Evolutionary conservation across 2,329 filamentous ascomycete species (phyloP), one percentile per base, ranked within the genome.

Genomic region (Penicillium thymicola): DNA sequence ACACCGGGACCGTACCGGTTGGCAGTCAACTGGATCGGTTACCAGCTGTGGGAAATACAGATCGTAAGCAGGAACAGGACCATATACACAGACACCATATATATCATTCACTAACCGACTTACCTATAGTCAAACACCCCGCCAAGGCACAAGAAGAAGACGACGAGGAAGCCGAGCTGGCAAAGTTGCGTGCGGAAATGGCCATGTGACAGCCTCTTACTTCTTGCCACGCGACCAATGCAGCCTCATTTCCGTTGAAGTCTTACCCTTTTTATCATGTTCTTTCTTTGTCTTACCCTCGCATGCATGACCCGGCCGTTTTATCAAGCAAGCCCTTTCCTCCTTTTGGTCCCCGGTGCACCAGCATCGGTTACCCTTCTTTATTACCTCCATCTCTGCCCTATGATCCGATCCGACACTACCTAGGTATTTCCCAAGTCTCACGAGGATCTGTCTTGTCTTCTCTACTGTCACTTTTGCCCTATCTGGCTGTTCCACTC

Each of bases 111-210:
- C 55, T 57, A 59, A 59, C 64, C 3, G 37, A 16, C 21, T 9
- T 11, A 7, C 14, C 45, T 55, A 55, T 58, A 79, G 76, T 76
- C 65, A 77, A 75, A 72, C 75, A 76, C 60, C 79, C 79, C 68
- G 67, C 76, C 59, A 72, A 78, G 75, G 78, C 65, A 70, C 72
- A 59, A 73, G 86, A 89, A 71, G 91, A 96, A 74, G 92, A 97
- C 74, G 93, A 97, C 82, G 94, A 97, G 72, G 93, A 97, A 75
- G 93, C 88, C 68, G 93, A 97, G 79, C 81, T 97, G 70, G 85
- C 89, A 76, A 97, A 94, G 78, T 77, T 99, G 66, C 92, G 96
- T 74, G 92, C 91, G 36, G 93, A 97, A 77, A 97, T 97, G 93
- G 92, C 92, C 63, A 96, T 97, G 88, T 96, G 76, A 76, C 69